A percentile compares a stretch with the other conserved stretches of the same genome.
Evolutionary conservation across 495 filamentous ascomycete genomes (phyloP).

Genomic region (Neurospora hispaniola): DNA sequence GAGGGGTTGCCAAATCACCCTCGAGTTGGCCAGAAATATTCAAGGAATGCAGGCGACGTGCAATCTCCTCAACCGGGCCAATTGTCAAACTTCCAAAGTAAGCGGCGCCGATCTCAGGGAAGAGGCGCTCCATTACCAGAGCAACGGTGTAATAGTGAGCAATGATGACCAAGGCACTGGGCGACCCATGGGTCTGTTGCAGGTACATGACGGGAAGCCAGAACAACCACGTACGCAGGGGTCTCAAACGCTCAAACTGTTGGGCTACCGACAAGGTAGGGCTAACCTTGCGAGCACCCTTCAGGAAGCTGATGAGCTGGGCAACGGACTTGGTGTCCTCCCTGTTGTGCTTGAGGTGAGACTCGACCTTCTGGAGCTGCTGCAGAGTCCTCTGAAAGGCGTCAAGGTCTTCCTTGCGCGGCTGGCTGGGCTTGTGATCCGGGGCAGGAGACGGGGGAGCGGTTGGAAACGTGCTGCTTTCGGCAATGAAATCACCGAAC

Average conservation of each 20-base stretch:
- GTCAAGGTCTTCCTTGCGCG: constrained; percentile 57
- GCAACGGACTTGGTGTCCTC: constrained; percentile 64
- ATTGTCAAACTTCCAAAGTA: constrained; percentile 73
- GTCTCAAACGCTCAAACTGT: constrained; percentile 78
- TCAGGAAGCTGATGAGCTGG: constrained; percentile 73
- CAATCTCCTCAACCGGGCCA: constrained; percentile 68
- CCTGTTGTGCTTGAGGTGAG: constrained; percentile 58
- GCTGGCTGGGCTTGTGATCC: constrained; percentile 46
- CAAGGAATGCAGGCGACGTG: constrained; percentile 46
- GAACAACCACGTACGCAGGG: constrained; percentile 84
- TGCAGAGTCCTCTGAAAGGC: constrained; percentile 53
- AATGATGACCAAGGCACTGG: constrained; percentile 66
- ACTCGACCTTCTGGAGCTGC: constrained; percentile 60
- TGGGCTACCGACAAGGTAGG: constrained; percentile 64
- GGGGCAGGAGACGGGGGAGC: constrained; percentile 49
- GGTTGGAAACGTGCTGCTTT: constrained; percentile 55
- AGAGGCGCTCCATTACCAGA: constrained; percentile 77
- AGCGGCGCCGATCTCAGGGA: constrained; percentile 79
- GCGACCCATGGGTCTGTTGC: constrained; percentile 45
- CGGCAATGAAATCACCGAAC: constrained; percentile 73
- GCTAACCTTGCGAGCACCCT: constrained; percentile 63
- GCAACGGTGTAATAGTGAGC: constrained; percentile 87
- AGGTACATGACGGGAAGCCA: constrained; percentile 74
- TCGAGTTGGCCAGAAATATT: constrained; percentile 33
- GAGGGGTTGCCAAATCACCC: constrained; percentile 37